Conservation (phyloP, 2,329 filamentous ascomycete genomes). For the Aspergillus aculeatus region DNA sequence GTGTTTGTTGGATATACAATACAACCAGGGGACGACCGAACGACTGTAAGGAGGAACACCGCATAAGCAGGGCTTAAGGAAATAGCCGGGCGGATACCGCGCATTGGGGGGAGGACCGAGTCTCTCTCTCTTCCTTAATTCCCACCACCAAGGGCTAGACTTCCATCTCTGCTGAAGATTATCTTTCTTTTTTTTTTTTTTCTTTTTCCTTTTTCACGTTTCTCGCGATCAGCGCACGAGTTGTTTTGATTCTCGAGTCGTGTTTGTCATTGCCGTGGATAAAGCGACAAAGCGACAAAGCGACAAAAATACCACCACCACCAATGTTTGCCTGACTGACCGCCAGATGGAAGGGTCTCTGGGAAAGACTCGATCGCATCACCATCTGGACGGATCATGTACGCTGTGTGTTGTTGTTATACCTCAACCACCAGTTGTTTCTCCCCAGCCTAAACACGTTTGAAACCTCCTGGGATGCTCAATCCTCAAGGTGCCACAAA, state of each 20-base stretch:
- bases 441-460: slow-evolving; percentile 5
- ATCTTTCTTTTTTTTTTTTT: slow-evolving; percentile 1
- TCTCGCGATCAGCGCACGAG: slow-evolving; percentile 11
- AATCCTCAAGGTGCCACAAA: neutral
- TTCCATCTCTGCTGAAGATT: neutral
- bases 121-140: neutral
- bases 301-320: slow-evolving; percentile 2
- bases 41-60: neutral
- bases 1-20: neutral
- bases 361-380: neutral
- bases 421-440: neutral
- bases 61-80: neutral
- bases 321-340: slow-evolving; percentile 6
- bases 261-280: neutral
- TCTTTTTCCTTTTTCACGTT: neutral
- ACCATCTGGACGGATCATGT: neutral
- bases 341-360: slow-evolving; percentile 1
- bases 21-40: neutral
- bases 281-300: neutral
- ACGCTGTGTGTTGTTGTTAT: neutral
- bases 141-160: neutral
- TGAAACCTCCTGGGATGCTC: neutral
- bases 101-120: slow-evolving; percentile 6
- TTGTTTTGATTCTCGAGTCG: slow-evolving; percentile 6
- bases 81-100: slow-evolving; percentile 19